Conservation (phyloP, 306 rosid species). For the Lablab purpureus region DNA sequence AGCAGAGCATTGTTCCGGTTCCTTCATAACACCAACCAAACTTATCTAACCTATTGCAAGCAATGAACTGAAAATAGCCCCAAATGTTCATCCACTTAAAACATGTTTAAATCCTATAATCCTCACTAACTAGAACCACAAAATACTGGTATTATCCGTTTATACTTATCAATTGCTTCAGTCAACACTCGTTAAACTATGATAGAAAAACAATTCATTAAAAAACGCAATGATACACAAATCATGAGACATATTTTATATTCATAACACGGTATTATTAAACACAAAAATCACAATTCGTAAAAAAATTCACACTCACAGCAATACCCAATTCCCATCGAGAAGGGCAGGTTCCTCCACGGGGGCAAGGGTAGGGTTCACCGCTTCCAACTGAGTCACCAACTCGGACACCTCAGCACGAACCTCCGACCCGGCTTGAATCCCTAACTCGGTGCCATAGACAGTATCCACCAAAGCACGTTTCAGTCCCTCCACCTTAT, state of each 20-base stretch:
- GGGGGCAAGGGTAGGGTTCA: conserved; percentile 77
- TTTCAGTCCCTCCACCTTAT: conserved; percentile 65
- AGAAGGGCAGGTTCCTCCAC: conserved; percentile 71
- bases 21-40: not conserved
- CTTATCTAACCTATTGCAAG: not conserved
- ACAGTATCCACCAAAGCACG: conserved; percentile 80
- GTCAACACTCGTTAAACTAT: conserved; percentile 1
- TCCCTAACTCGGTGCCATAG: conserved; percentile 86
- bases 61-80: not conserved
- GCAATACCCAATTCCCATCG: conserved; percentile 87
- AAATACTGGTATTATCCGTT: not conserved
- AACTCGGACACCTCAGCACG: conserved; percentile 92
- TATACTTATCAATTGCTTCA: not conserved
- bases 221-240: not conserved
- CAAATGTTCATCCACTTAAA: not conserved
- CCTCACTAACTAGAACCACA: not conserved
- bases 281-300: not conserved
- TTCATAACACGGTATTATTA: not conserved
- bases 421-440: conserved; percentile 78
- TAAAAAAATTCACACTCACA: conserved; percentile 62
- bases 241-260: not conserved
- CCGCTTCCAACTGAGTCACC: conserved; percentile 87
- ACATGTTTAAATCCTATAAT: not conserved
- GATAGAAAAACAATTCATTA: not conserved
- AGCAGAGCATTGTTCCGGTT: not conserved